These are phyloP conservation scores for Raddia distichophylla DNA, from an alignment of 176 grass and related monocot species.

Conservation along the genomic window DNA sequence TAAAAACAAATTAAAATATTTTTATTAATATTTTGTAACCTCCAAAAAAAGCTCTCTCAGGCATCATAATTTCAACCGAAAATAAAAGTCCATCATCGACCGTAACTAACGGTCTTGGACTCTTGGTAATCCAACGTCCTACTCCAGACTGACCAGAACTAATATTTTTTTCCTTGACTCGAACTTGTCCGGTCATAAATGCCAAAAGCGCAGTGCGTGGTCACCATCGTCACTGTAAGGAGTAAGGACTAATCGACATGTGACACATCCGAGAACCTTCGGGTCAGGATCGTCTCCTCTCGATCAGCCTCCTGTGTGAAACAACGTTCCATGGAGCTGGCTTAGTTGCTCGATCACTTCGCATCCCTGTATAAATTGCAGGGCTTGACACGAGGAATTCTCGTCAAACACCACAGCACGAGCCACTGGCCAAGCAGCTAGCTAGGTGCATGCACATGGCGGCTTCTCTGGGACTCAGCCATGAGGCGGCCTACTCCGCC, in stretches of 20 bases:
- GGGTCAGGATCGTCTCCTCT: not conserved
- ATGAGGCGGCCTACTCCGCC: conserved; percentile 2
- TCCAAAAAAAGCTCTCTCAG: too few species aligned
- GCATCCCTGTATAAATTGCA: conserved; percentile 41
- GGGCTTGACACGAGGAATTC: conserved; percentile 24
- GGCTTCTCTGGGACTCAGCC: conserved; percentile 42
- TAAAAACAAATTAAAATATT: too few species aligned
- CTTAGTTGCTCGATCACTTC: not conserved
- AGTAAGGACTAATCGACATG: conserved; percentile 19
- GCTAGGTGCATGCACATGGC: conserved; percentile 26
- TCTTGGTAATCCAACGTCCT: not conserved
- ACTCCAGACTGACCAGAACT: not conserved
- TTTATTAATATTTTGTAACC: too few species aligned
- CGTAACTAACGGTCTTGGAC: conserved; percentile 13
- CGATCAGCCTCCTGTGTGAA: not conserved
- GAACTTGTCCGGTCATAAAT: conserved; percentile 7
- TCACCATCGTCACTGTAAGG: not conserved
- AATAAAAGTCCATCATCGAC: not conserved
- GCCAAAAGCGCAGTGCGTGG: conserved; percentile 26
- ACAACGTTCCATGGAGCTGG: not conserved
- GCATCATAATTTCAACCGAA: too few species aligned
- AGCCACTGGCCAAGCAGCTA: not conserved
- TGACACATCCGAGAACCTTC: conserved; percentile 45
- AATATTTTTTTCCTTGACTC: not conserved
- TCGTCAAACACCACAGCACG: conserved; percentile 20